A percentile compares a stretch with the other conserved stretches of the same genome.
These are phyloP conservation scores for Neurospora sp. DNA, from an alignment of 495 filamentous ascomycete genomes.

Conservation along the genomic window DNA sequence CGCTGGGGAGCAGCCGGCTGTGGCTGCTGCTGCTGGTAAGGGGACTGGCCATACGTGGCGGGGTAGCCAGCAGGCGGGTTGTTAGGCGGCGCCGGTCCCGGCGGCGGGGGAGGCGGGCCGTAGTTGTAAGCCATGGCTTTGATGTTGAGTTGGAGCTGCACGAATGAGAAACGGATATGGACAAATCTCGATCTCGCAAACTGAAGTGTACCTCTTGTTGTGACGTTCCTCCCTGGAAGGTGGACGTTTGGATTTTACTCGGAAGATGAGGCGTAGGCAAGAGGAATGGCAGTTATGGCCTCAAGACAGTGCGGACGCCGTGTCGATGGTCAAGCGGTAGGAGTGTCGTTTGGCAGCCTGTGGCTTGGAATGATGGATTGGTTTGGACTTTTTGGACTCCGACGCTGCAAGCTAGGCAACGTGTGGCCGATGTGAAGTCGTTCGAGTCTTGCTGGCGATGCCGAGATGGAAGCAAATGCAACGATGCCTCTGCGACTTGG, in stretches of 20 bases:
- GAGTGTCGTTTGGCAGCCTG: neutral
- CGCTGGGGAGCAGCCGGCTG: constrained; percentile 14
- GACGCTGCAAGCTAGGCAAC: neutral
- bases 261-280: neutral
- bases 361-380: neutral
- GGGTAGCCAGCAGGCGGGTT: constrained; percentile 18
- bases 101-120: constrained; percentile 46
- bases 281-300: neutral
- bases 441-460: neutral
- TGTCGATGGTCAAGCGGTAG: neutral
- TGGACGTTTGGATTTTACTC: neutral
- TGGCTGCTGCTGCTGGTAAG: constrained; percentile 15
- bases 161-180: neutral
- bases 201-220: neutral
- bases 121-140: constrained; percentile 37
- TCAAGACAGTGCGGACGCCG: neutral
- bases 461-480: neutral
- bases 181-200: neutral
- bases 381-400: neutral
- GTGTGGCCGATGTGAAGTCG: neutral
- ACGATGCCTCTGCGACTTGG: neutral
- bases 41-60: constrained; percentile 24
- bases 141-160: neutral
- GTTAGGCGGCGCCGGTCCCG: constrained; percentile 29
- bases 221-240: neutral